Evolutionary conservation across 1,139 yeast genomes (phyloP).

Genomic region (Diutina neorugosa): DNA sequence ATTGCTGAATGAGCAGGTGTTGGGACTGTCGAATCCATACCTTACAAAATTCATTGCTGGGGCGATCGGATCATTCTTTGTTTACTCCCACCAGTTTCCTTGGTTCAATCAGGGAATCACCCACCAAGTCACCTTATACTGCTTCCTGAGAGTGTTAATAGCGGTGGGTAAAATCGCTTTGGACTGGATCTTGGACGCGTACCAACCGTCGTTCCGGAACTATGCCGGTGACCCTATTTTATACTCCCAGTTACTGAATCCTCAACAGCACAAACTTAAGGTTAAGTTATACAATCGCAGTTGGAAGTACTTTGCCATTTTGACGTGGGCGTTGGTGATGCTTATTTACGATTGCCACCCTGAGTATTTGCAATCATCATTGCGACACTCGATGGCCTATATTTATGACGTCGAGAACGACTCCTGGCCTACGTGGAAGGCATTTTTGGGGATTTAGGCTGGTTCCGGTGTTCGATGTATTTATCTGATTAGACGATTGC

Average conservation of each 20-base stretch:
- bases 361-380: conserved; percentile 48
- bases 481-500: background rate
- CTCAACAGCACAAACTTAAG: conserved; percentile 24
- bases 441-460: conserved; percentile 20
- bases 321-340: conserved; percentile 72
- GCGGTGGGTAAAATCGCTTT: conserved; percentile 39
- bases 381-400: conserved; percentile 63
- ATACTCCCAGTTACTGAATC: conserved; percentile 19
- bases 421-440: conserved; percentile 30
- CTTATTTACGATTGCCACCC: conserved; percentile 55
- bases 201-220: conserved; percentile 22
- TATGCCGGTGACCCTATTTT: conserved; percentile 12
- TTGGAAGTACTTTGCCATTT: conserved; percentile 59
- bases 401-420: conserved; percentile 48
- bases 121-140: conserved; percentile 51
- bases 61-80: conserved; percentile 48
- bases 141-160: conserved; percentile 44
- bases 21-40: conserved; percentile 16
- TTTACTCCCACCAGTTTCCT: conserved; percentile 47
- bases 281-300: conserved; percentile 26
- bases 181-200: conserved; percentile 24
- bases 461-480: background rate
- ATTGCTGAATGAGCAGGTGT: conserved; percentile 21
- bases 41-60: conserved; percentile 49
- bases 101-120: conserved; percentile 38